A percentile compares a stretch with the other conserved stretches of the same genome.
phyloP scores from a whole-genome alignment of 495 filamentous ascomycete genomes.

The Penicillium angulare region DNA sequence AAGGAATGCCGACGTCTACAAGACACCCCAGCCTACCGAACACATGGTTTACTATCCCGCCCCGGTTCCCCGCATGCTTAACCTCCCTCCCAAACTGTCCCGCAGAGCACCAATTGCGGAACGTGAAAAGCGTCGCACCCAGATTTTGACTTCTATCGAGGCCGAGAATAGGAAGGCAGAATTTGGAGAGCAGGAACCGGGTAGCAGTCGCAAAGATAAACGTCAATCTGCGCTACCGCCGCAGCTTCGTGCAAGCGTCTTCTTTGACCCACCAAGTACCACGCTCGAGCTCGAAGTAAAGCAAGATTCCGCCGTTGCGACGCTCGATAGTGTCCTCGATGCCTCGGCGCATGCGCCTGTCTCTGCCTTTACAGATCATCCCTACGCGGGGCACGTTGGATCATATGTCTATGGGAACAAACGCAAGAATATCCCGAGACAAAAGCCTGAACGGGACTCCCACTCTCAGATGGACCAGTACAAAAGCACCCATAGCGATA shows the following conservation, averaged over 20 bases:
- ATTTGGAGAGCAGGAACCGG: constrained; percentile 30
- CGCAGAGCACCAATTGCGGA: constrained; percentile 63
- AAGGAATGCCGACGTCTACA: constrained; percentile 56
- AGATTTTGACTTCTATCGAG: constrained; percentile 53
- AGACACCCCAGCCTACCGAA: constrained; percentile 63
- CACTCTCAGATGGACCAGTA: constrained; percentile 20
- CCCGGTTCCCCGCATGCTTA: constrained; percentile 89
- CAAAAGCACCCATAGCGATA: constrained; percentile 11
- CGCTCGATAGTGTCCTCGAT: constrained; percentile 89
- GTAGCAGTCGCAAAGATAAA: constrained; percentile 27
- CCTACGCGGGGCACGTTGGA: constrained; percentile 71
- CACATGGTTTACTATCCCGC: constrained; percentile 94
- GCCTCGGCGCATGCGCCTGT: constrained; percentile 94
- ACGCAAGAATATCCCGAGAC: constrained; percentile 22
- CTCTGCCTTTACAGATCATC: constrained; percentile 91
- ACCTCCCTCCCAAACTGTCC: constrained; percentile 84
- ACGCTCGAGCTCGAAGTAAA: constrained; percentile 66
- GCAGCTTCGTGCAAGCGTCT: constrained; percentile 85
- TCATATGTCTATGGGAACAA: constrained; percentile 60
- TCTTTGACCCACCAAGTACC: constrained; percentile 72
- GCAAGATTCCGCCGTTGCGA: constrained; percentile 78
- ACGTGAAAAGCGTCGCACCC: constrained; percentile 67
- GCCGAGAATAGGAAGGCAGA: constrained; percentile 47
- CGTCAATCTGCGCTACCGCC: constrained; percentile 61
- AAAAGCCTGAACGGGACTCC: constrained; percentile 20